Evolutionary conservation across 2,329 filamentous ascomycete species (phyloP).

Genomic region (Apiospora hydei): DNA sequence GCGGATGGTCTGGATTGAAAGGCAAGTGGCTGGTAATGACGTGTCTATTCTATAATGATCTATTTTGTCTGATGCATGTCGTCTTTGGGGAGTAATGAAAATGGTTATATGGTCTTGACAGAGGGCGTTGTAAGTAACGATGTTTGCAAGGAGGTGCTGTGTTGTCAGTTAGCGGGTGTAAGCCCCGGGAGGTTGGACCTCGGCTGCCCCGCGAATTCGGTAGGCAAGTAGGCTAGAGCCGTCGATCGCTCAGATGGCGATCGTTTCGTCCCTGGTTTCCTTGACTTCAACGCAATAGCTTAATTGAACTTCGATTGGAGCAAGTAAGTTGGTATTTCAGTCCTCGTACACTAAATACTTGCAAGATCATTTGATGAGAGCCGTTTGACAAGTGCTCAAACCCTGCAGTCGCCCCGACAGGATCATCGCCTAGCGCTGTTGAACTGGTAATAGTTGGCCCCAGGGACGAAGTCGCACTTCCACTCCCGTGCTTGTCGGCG

Average conservation of each 20-base stretch:
- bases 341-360: neutral
- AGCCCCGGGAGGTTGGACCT: neutral
- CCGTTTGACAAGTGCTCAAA: neutral
- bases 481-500: neutral
- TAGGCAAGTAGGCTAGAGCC: neutral
- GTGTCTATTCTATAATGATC: neutral
- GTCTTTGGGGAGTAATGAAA: neutral
- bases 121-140: neutral
- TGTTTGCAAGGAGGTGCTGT: neutral
- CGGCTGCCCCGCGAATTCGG: slow-evolving; percentile 15
- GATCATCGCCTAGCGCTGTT: no score
- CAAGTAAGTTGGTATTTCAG: neutral
- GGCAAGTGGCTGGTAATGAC: neutral
- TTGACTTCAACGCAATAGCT: neutral
- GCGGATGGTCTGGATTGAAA: neutral
- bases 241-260: neutral
- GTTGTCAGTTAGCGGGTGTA: neutral
- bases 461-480: neutral
- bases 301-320: neutral
- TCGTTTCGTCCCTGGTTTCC: neutral
- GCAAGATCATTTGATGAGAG: neutral
- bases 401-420: neutral
- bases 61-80: neutral
- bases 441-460: no score
- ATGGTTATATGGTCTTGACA: neutral